phyloP scores from a whole-genome alignment of 352 stramenopile species.

The Phytopythium mirpurense region DNA sequence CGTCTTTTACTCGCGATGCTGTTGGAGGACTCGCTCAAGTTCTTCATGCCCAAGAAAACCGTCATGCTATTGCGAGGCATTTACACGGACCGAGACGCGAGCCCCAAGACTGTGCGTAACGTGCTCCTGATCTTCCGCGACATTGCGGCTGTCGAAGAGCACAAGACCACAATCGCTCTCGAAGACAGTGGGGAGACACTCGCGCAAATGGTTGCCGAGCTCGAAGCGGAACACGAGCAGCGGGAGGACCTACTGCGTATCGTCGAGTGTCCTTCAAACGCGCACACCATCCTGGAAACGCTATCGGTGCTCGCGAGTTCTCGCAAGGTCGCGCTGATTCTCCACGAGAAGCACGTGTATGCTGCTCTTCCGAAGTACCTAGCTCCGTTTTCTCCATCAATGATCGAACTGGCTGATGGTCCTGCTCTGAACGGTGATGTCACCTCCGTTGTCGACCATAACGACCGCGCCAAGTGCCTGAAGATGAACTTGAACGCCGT shows the following conservation, averaged over 20 bases:
- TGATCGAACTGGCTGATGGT: not conserved
- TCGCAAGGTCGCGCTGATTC: slow-evolving; percentile 38
- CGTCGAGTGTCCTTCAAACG: slow-evolving; percentile 25
- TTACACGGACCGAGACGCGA: slow-evolving; percentile 35
- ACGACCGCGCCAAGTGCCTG: slow-evolving; percentile 1
- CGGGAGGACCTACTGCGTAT: slow-evolving; percentile 17
- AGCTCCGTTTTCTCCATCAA: slow-evolving; percentile 5
- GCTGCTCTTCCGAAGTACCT: slow-evolving; percentile 37
- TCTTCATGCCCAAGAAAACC: slow-evolving; percentile 79
- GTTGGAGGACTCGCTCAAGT: slow-evolving; percentile 69
- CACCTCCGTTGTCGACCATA: not conserved
- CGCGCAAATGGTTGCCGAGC: slow-evolving; percentile 40
- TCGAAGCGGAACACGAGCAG: slow-evolving; percentile 19
- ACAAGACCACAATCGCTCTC: slow-evolving; percentile 65
- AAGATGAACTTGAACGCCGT: slow-evolving; percentile 17
- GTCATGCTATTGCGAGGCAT: slow-evolving; percentile 53
- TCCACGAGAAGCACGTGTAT: slow-evolving; percentile 57
- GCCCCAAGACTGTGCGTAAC: slow-evolving; percentile 58
- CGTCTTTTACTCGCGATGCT: slow-evolving; percentile 55
- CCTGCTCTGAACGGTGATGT: not conserved
- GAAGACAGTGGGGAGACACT: slow-evolving; percentile 65
- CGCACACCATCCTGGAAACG: slow-evolving; percentile 32
- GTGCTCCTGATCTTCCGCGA: slow-evolving; percentile 50
- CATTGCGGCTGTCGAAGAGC: slow-evolving; percentile 62
- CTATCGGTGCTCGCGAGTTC: slow-evolving; percentile 32